phyloP scores from a whole-genome alignment of 139 green algal genomes.

The Auxenochlorella protothecoides region DNA sequence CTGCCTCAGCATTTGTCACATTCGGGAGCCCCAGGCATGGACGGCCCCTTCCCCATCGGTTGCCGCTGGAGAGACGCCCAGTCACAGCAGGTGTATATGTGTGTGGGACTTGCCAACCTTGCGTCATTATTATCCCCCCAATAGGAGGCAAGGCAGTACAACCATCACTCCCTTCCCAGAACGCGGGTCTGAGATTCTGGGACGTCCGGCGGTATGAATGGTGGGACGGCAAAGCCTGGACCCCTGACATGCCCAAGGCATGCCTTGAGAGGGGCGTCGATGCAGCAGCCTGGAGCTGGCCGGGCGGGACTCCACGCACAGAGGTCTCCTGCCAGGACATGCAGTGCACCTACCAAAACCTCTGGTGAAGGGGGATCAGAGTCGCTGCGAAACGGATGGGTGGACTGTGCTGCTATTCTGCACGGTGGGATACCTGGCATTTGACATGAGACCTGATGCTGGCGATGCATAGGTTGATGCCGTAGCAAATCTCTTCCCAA shows the following conservation, averaged over 20 bases:
- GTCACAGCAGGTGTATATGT: too few relatives aligned
- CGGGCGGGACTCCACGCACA: constrained; percentile 35
- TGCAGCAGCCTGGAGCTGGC: constrained; percentile 27
- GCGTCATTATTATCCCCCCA: too few relatives aligned
- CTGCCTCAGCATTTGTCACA: too few relatives aligned
- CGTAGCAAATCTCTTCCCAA: too few relatives aligned
- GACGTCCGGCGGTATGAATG: constrained; percentile 46
- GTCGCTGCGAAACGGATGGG: too few relatives aligned
- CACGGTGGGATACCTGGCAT: too few relatives aligned
- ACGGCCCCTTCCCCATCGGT: constrained; percentile 49
- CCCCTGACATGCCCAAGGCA: neutral
- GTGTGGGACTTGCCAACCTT: too few relatives aligned
- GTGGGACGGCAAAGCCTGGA: constrained; percentile 27
- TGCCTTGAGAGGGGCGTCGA: constrained; percentile 30
- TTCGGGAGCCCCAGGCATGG: neutral
- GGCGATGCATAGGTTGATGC: too few relatives aligned
- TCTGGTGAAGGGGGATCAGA: constrained; percentile 4
- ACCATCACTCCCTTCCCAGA: neutral
- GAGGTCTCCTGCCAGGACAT: constrained; percentile 35
- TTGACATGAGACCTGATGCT: too few relatives aligned
- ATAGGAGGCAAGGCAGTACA: too few relatives aligned
- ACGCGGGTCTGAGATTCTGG: constrained; percentile 11
- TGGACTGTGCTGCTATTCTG: too few relatives aligned
- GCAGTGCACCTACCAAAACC: constrained; percentile 42
- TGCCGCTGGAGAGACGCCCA: constrained; percentile 58